Percentiles rank a stretch among this genome's conserved stretches.
Conservation (phyloP, 148 eudicot species). For the Rhododendron henanense region DNA sequence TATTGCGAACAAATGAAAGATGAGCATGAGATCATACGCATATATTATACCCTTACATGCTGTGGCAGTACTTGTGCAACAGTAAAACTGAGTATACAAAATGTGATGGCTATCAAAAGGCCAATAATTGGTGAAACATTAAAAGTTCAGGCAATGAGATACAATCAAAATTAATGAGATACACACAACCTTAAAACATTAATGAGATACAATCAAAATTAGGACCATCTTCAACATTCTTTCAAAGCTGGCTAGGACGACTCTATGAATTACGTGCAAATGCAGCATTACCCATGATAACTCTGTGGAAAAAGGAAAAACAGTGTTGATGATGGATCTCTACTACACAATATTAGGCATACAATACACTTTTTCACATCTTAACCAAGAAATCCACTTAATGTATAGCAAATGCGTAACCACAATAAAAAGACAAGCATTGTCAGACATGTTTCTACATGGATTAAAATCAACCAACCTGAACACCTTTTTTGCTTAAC, state of each 20-base stretch:
- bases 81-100: neutral
- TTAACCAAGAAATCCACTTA: neutral
- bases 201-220: neutral
- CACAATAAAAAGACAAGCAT: neutral
- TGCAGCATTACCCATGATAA: neutral
- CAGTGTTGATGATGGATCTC: neutral
- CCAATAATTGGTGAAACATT: neutral
- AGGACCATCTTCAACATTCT: neutral
- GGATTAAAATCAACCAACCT: conserved; percentile 11
- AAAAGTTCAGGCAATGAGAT: neutral
- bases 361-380: neutral
- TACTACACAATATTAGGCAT: neutral
- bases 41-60: neutral
- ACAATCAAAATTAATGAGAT: neutral
- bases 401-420: neutral
- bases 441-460: neutral
- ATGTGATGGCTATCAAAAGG: neutral
- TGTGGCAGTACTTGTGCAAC: neutral
- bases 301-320: neutral
- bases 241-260: neutral
- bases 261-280: neutral
- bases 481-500: conserved; percentile 6
- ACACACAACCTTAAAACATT: neutral
- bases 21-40: neutral
- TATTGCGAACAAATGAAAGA: neutral